Evolutionary conservation across 129 eudicot species (phyloP), one percentile per base, ranked within the genome.

Genomic region (Tanacetum coccineum): DNA sequence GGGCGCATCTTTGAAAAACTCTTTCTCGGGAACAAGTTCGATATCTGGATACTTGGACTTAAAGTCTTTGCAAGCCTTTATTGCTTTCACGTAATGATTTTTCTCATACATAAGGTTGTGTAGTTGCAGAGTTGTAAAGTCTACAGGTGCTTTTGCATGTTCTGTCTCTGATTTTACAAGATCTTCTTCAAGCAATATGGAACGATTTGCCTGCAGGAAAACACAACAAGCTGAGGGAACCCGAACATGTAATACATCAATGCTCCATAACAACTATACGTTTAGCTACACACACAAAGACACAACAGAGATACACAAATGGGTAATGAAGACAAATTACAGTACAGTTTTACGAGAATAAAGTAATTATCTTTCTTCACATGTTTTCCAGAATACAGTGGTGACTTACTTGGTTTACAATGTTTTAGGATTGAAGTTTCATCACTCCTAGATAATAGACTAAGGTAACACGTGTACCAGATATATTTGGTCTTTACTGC

Each of bases 101-200:
- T 88, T 93, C 81, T 93, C 98, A 58, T 93, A 93, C 96, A 94
- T 89, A 81, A 94, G 80, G 66, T 87, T 94, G 73, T 94, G 99
- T 13, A 94, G 97, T 81, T 94, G 99, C 95, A 94, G 74, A 12
- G 95, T 89, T 20, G 99, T 89, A 61, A 82, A 87, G 81, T 94
- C 99, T 30, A 94, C 99, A n/a, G 99, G 95, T 73, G 93, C 95
- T 83, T 94, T 94, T 40, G 99, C 97, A 42, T 84, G 93, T 76
- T 94, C 99, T 5, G 99, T 88, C 70, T 89, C 99, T 50, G 87
- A 77, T 79, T 89, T 94, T 14, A 87, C 90, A 59, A 78, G 90
- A 74, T 94, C 99, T 78, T 94, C 99, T 83, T 94, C 95, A 40
- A 94, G 86, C 80, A 94, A 85, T 65, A 94, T 94, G 25, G 90